Base-by-base conservation (phyloP, 2,329 filamentous ascomycete species). In the Alternaria triticina region DNA sequence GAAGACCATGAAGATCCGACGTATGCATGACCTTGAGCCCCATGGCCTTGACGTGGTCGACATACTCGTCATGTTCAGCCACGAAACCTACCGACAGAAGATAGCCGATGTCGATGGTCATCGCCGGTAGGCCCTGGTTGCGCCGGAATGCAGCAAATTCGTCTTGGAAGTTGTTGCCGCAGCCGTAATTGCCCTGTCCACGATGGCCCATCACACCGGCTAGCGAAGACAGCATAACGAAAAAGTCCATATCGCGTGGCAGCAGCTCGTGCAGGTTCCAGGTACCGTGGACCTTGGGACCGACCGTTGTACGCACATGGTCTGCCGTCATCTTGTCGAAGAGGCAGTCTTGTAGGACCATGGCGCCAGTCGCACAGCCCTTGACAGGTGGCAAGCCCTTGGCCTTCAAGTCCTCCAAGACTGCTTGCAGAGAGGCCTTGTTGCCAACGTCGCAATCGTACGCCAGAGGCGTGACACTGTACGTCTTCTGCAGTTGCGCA, bases 261-360 rank as follows among this genome's bases (percentile, higher is more conserved):
- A 69, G 66, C 3, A 57, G 50, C 25, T 67, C 59, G 36, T 72
- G 69, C 0, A 80, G 65, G 28, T 76, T 74, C 66, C 75, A 71
- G 3, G 79, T 75, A 1, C 79, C 80, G 9, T 65, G 59, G 7
- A 82, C 67, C 57, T 82, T 82, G 8, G 70, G 67, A 7, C 50
- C 36, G 11, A 68, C 51, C 3, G 56, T 56, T 7, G 51, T 59
- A 22, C n/a, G 59, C 59, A 20, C 40, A 43, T 40, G 25, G 17
- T 57, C 54, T 40, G 57, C 61, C 0, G 49, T 56, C 64, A 67
- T 67, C 10, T 72, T 60, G 15, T 64, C 64, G n/a, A 70, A 57
- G 13, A 64, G 47, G 3, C 54, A 43, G 40, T 71, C 61, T 27
- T 59, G 56, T 17, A 77, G 62, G 3, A 75, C 65, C 75, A 77